Conservation (phyloP, 1,284 basidiomycete species). For the Ustilago trichophora region DNA sequence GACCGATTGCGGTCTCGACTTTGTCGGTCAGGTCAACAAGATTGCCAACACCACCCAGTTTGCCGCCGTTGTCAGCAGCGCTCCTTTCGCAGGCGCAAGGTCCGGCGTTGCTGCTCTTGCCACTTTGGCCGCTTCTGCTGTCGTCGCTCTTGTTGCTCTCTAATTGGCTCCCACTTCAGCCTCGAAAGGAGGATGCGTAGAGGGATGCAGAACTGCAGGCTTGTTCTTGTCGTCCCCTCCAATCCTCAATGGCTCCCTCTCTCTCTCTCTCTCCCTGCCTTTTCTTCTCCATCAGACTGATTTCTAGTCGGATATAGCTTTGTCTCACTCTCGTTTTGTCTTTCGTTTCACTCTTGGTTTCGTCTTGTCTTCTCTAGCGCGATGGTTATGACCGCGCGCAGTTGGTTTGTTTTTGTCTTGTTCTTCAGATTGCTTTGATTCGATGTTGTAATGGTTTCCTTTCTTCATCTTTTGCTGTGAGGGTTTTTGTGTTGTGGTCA, state of each 20-base stretch:
- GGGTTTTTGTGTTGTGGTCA: too few relatives aligned
- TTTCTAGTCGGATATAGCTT: background rate
- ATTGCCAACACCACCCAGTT: slow-evolving; percentile 52
- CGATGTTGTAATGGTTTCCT: slow-evolving; percentile 25
- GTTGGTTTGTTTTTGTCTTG: background rate
- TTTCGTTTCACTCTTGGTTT: too few relatives aligned
- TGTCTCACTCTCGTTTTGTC: background rate
- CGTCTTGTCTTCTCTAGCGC: background rate
- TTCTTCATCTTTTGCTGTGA: too few relatives aligned
- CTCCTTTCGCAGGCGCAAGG: background rate
- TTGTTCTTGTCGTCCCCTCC: too few relatives aligned
- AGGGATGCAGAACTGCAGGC: too few relatives aligned
- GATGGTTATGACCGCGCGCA: too few relatives aligned
- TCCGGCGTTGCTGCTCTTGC: slow-evolving; percentile 3
- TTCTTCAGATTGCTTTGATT: background rate
- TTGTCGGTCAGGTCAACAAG: slow-evolving; percentile 46
- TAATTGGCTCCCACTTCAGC: too few relatives aligned
- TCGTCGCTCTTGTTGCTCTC: slow-evolving; percentile 19
- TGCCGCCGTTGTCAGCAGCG: slow-evolving; percentile 35
- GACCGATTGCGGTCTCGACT: slow-evolving; percentile 41
- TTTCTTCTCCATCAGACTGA: too few relatives aligned
- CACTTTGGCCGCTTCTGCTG: slow-evolving; percentile 13
- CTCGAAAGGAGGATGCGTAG: too few relatives aligned
- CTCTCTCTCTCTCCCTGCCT: too few relatives aligned
- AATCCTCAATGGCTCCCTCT: too few relatives aligned